These are phyloP conservation scores for Smithsoniella earleae DNA, from an alignment of 163 green algal species.

Conservation along the genomic window DNA sequence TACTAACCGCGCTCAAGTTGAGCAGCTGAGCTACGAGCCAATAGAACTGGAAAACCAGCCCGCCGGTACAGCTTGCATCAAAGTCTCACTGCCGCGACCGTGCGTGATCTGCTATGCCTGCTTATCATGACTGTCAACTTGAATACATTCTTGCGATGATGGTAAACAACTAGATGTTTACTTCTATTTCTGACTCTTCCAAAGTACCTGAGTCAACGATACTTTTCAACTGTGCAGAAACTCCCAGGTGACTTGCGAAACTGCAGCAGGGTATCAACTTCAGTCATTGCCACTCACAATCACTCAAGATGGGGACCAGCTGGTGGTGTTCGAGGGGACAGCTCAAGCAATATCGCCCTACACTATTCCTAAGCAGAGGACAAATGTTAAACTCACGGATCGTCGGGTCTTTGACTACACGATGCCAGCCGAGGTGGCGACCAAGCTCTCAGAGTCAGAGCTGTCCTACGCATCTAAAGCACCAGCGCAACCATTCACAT, in stretches of 20 bases:
- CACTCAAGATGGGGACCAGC: not conserved
- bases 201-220: not conserved
- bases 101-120: too few relatives aligned
- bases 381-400: not conserved
- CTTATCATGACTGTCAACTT: too few relatives aligned
- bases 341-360: not conserved
- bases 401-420: not conserved
- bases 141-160: too few relatives aligned
- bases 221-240: not conserved
- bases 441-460: not conserved
- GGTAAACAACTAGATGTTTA: too few relatives aligned
- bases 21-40: too few relatives aligned
- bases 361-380: too few relatives aligned
- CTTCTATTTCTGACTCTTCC: too few relatives aligned
- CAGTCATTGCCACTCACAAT: not conserved
- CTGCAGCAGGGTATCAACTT: not conserved
- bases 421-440: not conserved
- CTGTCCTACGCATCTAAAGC: not conserved
- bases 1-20: too few relatives aligned
- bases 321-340: slow-evolving; percentile 1
- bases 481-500: not conserved
- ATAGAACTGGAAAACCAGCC: too few relatives aligned
- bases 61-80: too few relatives aligned
- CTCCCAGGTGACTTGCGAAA: not conserved
- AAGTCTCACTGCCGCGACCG: too few relatives aligned